Percentiles rank a stretch among this genome's conserved stretches.
Evolutionary conservation across 2,329 filamentous ascomycete genomes (phyloP).

Genomic region (Lecanicillium sp.): DNA sequence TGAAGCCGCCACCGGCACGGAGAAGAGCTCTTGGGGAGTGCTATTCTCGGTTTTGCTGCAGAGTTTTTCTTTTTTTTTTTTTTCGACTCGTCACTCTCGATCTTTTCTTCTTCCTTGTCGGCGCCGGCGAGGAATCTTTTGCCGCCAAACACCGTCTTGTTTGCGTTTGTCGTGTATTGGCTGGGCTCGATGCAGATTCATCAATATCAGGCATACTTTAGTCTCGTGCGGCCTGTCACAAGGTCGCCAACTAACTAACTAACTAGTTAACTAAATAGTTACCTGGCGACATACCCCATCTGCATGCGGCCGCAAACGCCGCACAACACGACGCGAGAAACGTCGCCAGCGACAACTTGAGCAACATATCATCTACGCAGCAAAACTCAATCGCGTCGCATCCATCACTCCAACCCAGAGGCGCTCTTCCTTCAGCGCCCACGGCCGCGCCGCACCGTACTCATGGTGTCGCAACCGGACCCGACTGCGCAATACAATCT

Average conservation of each 20-base stretch:
- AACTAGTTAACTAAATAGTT: too few relatives aligned
- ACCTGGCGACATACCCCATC: not conserved
- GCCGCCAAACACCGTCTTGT: too few relatives aligned
- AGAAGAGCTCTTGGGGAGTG: too few relatives aligned
- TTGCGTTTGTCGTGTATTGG: too few relatives aligned
- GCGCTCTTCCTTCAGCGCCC: not conserved
- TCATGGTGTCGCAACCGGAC: conserved; percentile 60
- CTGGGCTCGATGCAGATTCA: too few relatives aligned
- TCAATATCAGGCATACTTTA: not conserved
- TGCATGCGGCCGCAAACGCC: conserved; percentile 1
- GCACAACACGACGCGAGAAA: conserved; percentile 4
- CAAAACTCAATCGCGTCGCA: not conserved
- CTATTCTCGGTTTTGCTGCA: conserved; percentile 3
- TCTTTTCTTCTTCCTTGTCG: too few relatives aligned
- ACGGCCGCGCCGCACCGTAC: not conserved
- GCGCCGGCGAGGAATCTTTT: too few relatives aligned
- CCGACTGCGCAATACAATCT: conserved; percentile 18
- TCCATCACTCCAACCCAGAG: not conserved
- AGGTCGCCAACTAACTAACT: not conserved
- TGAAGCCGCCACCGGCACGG: not conserved
- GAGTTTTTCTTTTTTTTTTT: conserved; percentile 1
- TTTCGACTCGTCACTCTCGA: conserved; percentile 13
- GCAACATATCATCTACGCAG: not conserved
- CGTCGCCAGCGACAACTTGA: conserved; percentile 7
- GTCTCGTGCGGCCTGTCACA: conserved; percentile 10